A percentile compares a stretch with the other conserved stretches of the same genome.
Conservation (phyloP, 192 early-diverging fungal genomes). For the Backusella liffmaniae region DNA sequence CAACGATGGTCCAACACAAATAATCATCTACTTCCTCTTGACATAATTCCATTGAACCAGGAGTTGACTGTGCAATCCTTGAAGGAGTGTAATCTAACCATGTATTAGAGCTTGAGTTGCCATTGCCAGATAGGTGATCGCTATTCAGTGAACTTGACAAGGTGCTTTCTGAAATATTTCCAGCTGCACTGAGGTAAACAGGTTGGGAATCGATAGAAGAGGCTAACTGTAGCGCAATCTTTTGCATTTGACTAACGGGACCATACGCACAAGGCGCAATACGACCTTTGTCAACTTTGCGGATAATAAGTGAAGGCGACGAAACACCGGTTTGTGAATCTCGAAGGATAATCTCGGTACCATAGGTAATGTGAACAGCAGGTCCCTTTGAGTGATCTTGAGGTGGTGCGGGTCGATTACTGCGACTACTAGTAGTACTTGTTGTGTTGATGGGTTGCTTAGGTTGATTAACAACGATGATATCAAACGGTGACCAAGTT, state of each 20-base stretch:
- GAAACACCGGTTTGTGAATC: constrained; percentile 63
- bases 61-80: neutral
- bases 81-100: constrained; percentile 27
- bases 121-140: neutral
- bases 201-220: constrained; percentile 25
- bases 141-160: neutral
- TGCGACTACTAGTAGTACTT: neutral
- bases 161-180: constrained; percentile 21
- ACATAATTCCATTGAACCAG: neutral
- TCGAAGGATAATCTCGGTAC: constrained; percentile 66
- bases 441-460: neutral
- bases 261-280: constrained; percentile 64
- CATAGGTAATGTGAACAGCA: constrained; percentile 46
- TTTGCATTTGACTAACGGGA: constrained; percentile 87
- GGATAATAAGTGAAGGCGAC: constrained; percentile 72
- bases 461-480: constrained; percentile 42
- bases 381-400: neutral
- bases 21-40: constrained; percentile 67
- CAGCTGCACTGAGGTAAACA: constrained; percentile 35
- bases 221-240: constrained; percentile 62
- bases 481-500: constrained; percentile 61
- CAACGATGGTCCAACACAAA: constrained; percentile 85
- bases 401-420: neutral
- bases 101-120: neutral
- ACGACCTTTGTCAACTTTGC: constrained; percentile 78